Evolutionary conservation across 2,329 filamentous ascomycete species (phyloP).

Genomic region (Monilinia fructigena): DNA sequence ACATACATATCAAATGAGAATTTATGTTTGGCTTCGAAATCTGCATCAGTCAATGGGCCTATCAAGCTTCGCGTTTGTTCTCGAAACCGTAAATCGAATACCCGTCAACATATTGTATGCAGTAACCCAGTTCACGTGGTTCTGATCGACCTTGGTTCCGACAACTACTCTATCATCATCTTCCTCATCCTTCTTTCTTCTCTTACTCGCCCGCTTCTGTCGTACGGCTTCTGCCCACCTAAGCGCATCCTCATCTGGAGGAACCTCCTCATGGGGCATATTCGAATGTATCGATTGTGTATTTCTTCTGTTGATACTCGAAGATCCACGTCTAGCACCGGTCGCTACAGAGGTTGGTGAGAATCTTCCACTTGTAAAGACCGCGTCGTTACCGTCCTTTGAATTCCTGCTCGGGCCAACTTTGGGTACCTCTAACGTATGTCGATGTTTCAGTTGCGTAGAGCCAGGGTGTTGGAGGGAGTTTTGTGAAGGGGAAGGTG

Average conservation of each 20-base stretch:
- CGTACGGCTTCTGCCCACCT: conserved; percentile 91
- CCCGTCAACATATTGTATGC: conserved; percentile 99
- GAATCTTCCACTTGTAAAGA: conserved; percentile 73
- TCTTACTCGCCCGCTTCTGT: conserved; percentile 86
- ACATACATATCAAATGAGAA: conserved; percentile 97
- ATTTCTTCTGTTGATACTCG: conserved; percentile 74
- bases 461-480: conserved; percentile 48
- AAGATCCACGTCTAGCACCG: conserved; percentile 71
- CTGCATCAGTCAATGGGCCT: conserved; percentile 82
- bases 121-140: conserved; percentile 94
- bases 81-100: conserved; percentile 93
- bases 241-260: conserved; percentile 84
- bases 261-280: conserved; percentile 75
- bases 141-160: conserved; percentile 95
- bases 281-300: conserved; percentile 87
- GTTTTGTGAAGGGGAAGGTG: conserved; percentile 47
- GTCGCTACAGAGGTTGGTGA: conserved; percentile 57
- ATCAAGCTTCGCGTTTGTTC: conserved; percentile 95
- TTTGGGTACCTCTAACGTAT: conserved; percentile 86
- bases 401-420: conserved; percentile 63
- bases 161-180: conserved; percentile 94
- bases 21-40: conserved; percentile 94
- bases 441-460: conserved; percentile 70
- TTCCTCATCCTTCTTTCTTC: conserved; percentile 77
- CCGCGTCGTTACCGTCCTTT: conserved; percentile 70